Evolutionary conservation across 352 stramenopile species (phyloP).

Genomic region (Phytophthora capsici): DNA sequence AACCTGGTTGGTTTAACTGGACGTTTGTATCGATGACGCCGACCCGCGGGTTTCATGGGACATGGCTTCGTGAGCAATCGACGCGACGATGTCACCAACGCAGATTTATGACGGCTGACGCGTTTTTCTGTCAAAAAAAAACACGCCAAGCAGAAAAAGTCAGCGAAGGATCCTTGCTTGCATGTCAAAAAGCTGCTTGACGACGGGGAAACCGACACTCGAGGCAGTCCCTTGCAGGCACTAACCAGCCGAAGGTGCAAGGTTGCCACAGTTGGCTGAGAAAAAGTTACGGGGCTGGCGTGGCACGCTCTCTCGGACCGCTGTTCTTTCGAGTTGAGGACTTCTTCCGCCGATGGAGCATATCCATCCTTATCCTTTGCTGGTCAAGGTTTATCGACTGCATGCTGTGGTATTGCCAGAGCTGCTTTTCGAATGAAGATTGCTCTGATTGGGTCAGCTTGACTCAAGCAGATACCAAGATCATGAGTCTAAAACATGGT

Average conservation of each 20-base stretch:
- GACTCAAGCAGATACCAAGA: too few species aligned
- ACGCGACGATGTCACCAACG: constrained; percentile 8
- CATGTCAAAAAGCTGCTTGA: neutral
- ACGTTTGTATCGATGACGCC: neutral
- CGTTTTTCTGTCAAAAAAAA: constrained; percentile 7
- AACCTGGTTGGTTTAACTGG: neutral
- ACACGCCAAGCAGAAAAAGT: constrained; percentile 1
- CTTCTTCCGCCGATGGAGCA: too few species aligned
- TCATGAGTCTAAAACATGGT: too few species aligned
- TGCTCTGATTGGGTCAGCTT: too few species aligned
- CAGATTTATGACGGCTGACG: neutral
- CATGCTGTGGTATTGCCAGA: too few species aligned
- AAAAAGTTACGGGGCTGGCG: neutral
- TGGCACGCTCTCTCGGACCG: too few species aligned
- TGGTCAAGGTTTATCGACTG: too few species aligned
- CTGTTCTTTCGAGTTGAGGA: too few species aligned
- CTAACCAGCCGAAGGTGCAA: neutral
- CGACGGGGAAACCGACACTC: neutral
- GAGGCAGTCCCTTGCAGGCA: neutral
- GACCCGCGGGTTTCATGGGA: constrained; percentile 5
- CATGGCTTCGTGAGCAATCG: constrained; percentile 10
- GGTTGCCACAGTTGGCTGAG: neutral
- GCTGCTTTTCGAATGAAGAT: too few species aligned
- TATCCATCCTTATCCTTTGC: too few species aligned
- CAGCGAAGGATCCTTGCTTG: constrained; percentile 2